phyloP scores from a whole-genome alignment of 805 yeast species.

The Starmerella etchellsii region DNA sequence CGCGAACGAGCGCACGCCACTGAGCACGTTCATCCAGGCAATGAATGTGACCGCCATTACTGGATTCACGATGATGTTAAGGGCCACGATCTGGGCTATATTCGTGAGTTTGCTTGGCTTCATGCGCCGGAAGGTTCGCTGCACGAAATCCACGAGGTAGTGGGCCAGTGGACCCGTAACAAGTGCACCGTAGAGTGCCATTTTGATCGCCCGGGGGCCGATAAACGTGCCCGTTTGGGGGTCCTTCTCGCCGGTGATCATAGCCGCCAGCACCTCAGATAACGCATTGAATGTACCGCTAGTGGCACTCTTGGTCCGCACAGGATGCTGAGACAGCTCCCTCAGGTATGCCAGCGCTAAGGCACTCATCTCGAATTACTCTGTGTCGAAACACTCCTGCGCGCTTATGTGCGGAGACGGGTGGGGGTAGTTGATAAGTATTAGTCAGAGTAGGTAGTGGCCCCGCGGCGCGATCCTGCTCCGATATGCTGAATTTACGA shows the following conservation, averaged over 20 bases:
- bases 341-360: constrained; percentile 19
- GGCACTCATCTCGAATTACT: constrained; percentile 4
- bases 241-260: constrained; percentile 29
- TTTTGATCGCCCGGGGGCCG: constrained; percentile 28
- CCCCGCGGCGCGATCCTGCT: too few relatives aligned
- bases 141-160: constrained; percentile 25
- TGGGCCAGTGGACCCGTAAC: constrained; percentile 31
- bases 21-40: constrained; percentile 27
- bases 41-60: constrained; percentile 25
- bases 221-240: constrained; percentile 26
- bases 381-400: too few relatives aligned
- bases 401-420: too few relatives aligned
- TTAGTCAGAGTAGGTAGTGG: too few relatives aligned
- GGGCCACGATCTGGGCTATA: constrained; percentile 26
- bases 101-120: constrained; percentile 19
- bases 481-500: too few relatives aligned
- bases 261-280: constrained; percentile 27
- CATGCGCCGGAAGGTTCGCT: constrained; percentile 27
- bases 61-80: constrained; percentile 28
- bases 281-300: constrained; percentile 28
- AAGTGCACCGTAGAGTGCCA: constrained; percentile 30
- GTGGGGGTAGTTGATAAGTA: too few relatives aligned
- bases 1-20: constrained; percentile 26
- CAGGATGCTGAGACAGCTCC: constrained; percentile 24
- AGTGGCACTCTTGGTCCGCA: constrained; percentile 29